Base-by-base conservation (phyloP, 345 rosid species). In the Viola odorata region DNA sequence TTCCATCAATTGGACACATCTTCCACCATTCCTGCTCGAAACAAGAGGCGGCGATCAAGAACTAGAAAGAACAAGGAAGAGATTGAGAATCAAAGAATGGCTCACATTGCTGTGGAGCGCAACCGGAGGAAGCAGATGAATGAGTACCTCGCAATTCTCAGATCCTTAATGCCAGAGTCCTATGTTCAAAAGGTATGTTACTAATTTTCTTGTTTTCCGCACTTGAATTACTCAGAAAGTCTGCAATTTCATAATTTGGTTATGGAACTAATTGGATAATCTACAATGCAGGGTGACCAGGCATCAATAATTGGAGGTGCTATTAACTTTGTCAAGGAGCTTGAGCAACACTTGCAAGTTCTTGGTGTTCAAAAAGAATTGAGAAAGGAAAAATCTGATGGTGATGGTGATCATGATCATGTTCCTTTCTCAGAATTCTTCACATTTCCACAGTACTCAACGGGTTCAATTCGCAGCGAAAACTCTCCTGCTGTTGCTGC, bases 61-160 rank as follows among this genome's bases (percentile, higher is more conserved):
- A 79, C 69, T 38, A 70, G 71, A 55, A 89, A 84, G 73, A 89
- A 87, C 80, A 82, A 79, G 67, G 96, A 86, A 65, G 97, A 92
- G n/a, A 82, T 84, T 37, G 86, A 81, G 81, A 84, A 80, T 50
- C 97, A 92, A 69, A 89, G 98, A 75, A 89, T 85, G 95, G 83
- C 91, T 60, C 98, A 92, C 88, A 92, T 92, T 87, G 90, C 97
- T 5, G 97, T 92, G 3, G 97, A 92, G 77, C 86, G 98, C n/a
- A 92, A 92, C 60, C 67, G 98, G 40, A 79, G 98, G 63, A 92
- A 85, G 79, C 91, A 85, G 57, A 92, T 89, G 98, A 92, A 92
- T 65, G 94, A 87, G 60, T 82, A 92, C 14, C 91, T 92, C 74
- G 72, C 96, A 5, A 62, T 74, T 52, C 89, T 92, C 5, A 86